Evolutionary conservation across 2,329 filamentous ascomycete genomes (phyloP).

Genomic region (Pseudocercospora musae): DNA sequence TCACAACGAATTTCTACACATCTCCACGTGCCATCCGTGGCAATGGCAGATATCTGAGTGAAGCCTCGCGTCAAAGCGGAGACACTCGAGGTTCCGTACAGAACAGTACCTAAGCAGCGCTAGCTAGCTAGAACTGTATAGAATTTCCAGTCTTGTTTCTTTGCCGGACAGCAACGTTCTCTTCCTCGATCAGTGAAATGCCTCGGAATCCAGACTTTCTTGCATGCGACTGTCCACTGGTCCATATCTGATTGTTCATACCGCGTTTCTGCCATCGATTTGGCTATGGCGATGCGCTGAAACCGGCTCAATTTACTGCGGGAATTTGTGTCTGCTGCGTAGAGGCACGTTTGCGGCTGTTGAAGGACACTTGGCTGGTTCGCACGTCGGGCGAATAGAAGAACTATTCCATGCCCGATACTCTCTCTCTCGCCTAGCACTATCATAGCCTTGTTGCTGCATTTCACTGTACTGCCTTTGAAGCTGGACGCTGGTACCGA

Average conservation of each 20-base stretch:
- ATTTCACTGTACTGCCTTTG: not conserved
- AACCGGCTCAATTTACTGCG: not conserved
- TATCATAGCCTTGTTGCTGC: not conserved
- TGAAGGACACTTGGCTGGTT: not conserved
- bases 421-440: no score
- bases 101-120: no score
- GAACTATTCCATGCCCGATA: not conserved
- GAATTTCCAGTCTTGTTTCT: no score
- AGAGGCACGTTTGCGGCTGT: not conserved
- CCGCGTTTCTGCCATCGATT: not conserved
- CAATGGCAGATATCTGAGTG: not conserved
- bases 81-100: not conserved
- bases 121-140: not conserved
- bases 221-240: not conserved
- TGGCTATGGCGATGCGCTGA: not conserved
- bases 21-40: not conserved
- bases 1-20: not conserved
- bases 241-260: not conserved
- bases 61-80: not conserved
- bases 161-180: not conserved
- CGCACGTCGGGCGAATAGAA: not conserved
- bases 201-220: not conserved
- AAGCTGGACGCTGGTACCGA: not conserved
- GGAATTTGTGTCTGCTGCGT: not conserved
- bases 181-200: not conserved